phyloP scores from a whole-genome alignment of 768 basidiomycete genomes.

The Podaxis sp. region DNA sequence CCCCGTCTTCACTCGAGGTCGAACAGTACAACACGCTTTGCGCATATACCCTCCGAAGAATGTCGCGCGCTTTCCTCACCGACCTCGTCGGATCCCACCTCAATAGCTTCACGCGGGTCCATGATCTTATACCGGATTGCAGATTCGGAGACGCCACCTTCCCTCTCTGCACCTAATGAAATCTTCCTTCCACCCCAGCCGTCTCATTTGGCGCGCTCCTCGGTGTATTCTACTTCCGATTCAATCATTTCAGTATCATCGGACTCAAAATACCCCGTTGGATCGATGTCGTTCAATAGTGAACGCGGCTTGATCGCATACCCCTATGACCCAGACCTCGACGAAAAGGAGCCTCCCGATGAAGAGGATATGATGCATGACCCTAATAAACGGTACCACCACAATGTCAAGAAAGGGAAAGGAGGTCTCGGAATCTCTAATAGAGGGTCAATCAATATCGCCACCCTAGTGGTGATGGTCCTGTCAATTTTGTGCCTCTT shows the following conservation, averaged over 20 bases:
- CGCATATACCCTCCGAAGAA: conserved; percentile 7
- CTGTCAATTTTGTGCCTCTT: conserved; percentile 61
- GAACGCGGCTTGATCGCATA: conserved; percentile 50
- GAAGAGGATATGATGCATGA: conserved; percentile 64
- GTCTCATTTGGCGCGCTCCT: conserved; percentile 14
- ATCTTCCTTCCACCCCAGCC: background rate
- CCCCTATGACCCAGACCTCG: conserved; percentile 51
- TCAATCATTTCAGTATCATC: conserved; percentile 22
- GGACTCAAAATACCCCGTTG: conserved; percentile 27
- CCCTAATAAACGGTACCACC: conserved; percentile 19
- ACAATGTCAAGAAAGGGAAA: background rate
- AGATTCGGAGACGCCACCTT: conserved; percentile 11
- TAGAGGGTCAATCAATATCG: conserved; percentile 49
- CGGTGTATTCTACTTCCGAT: conserved; percentile 24
- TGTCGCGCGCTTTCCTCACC: conserved; percentile 13
- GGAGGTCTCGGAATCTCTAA: background rate
- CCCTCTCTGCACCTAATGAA: background rate
- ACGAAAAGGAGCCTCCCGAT: conserved; percentile 35
- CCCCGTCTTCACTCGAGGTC: background rate
- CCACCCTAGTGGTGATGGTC: conserved; percentile 58
- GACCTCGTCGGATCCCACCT: conserved; percentile 9
- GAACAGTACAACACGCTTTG: background rate
- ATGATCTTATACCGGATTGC: conserved; percentile 33
- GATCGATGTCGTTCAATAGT: background rate
- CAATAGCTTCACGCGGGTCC: conserved; percentile 19